Base-by-base conservation (phyloP, 352 stramenopile species). In the Phytophthora pisi region DNA sequence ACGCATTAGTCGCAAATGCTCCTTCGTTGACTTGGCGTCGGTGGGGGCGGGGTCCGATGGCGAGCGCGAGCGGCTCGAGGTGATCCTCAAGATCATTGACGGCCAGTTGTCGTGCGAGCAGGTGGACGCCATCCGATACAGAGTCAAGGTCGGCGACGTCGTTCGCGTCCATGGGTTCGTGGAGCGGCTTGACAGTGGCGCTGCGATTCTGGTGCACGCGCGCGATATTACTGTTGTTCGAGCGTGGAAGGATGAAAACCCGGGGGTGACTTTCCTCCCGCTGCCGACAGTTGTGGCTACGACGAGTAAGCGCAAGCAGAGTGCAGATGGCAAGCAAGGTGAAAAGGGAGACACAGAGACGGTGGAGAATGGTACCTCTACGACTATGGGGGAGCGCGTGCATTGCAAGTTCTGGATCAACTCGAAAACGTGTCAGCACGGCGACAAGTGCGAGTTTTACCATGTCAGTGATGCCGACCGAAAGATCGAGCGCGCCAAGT, bases 331-430 rank as follows among this genome's bases (percentile, higher is more conserved):
- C 10, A 40, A 30, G 9, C 34, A 71, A 43, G 36, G 53, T 9
- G 40, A 55, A n/a, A 52, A 23, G 9, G 16, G n/a, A 45, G 30
- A 46, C 5, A 31, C 26, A 8, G 9, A 20, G 6, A 9, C 15
- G 13, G 38, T 38, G 11, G 20, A 51, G 18, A 18, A 18, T 51
- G 9, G 9, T 15, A 28, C 11, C 7, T 31, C 2, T 36, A 28
- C 5, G 42, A 23, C 24, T 64, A 3, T 23, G 61, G 52, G 15
- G 4, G 46, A 70, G 23, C 61, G 67, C 38, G 52, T 64, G 31
- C 79, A 90, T 40, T 93, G 87, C 75, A 93, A 95, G 59, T 92
- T 90, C 69, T 93, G 86, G 83, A 91, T 95, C 71, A 95, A 93
- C 69, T 91, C 86, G 31, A 81, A 79, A 24, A 77, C 74, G 24